Evolutionary conservation across 192 early-diverging fungal genomes (phyloP), one percentile per base, ranked within the genome.

Genomic region (Backusella sp.): DNA sequence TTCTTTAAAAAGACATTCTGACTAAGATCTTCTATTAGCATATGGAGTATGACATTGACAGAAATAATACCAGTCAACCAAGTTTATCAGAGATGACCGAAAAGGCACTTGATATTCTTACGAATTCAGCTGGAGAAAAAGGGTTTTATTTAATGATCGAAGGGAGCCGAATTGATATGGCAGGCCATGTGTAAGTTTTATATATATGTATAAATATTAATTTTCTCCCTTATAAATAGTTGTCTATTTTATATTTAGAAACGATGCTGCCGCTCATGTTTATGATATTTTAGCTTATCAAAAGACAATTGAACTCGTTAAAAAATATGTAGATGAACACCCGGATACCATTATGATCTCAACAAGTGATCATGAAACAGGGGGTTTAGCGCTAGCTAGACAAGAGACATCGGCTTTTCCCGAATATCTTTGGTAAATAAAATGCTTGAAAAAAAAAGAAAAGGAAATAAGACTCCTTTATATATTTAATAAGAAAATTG

Each of bases 121-220:
- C 84, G 0, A 30, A 82, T 2, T 85, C 89, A 3, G 84, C 85
- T 0, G 79, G 82, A 28, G 86, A 88, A 66, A 76, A 84, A 0
- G 96, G 98, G 4, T 99, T 98, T 84, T 96, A 98, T 80, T 83
- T 99, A 79, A 95, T 99, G 94, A 92, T 99, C 75, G 98, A 99
- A 86, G 95, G 98, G 37, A 94, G 92, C 73, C 84, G 96, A 56
- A 99, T 99, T 74, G 88, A 99, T 79, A 97, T 98, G 96, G 98
- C 95, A 1, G 98, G 93, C 6, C 98, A 99, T 78, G 81, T 84
- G 86, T 84, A 83, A 73, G 80, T 77, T 9, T 37, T 14, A 34
- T 69, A 30, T 56, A n/a, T 41, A 70, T 28, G 32, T 56, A 34
- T 7, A 69, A 11, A 23, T 62, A 62, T 8, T 28, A 7, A 28